phyloP scores from a whole-genome alignment of 2,329 filamentous ascomycete genomes.

The Torrubiella hemipterigena region DNA sequence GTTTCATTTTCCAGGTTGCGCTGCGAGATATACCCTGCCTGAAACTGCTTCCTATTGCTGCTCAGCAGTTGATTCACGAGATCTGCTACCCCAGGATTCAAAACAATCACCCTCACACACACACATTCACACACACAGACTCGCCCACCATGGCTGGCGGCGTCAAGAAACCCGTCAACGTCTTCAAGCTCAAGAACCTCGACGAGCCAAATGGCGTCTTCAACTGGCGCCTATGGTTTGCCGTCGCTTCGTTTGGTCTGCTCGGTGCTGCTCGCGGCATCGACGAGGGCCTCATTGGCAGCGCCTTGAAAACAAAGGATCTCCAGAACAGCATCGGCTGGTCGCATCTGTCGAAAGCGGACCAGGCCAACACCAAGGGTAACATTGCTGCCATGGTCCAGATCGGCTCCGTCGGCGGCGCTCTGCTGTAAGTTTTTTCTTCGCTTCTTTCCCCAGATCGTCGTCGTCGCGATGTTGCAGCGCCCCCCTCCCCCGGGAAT shows the following conservation, averaged over 20 bases:
- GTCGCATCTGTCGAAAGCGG: constrained; percentile 34
- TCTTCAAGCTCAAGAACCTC: constrained; percentile 52
- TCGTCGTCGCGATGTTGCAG: constrained; percentile 1
- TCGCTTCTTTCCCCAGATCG: constrained; percentile 1
- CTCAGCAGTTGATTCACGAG: no score
- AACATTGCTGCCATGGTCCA: constrained; percentile 78
- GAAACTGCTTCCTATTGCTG: no score
- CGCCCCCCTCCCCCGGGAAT: no score
- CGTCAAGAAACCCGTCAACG: constrained; percentile 43
- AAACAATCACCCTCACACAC: no score
- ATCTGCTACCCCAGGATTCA: no score
- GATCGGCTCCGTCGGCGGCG: constrained; percentile 62
- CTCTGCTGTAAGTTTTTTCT: constrained; percentile 34
- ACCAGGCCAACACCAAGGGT: constrained; percentile 56
- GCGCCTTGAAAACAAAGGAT: constrained; percentile 54
- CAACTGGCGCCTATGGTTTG: constrained; percentile 71
- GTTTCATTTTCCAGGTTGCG: no score
- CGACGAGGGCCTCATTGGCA: constrained; percentile 70
- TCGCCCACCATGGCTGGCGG: constrained; percentile 31
- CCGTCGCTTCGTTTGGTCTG: constrained; percentile 60
- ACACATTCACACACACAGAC: no score
- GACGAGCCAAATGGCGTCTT: constrained; percentile 58
- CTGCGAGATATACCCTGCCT: no score
- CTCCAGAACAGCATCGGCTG: constrained; percentile 51
- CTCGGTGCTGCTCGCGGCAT: constrained; percentile 63